Percentiles rank a stretch among this genome's conserved stretches.
Conservation (phyloP, 2,329 filamentous ascomycete species). For the Calonectria ilicicola region DNA sequence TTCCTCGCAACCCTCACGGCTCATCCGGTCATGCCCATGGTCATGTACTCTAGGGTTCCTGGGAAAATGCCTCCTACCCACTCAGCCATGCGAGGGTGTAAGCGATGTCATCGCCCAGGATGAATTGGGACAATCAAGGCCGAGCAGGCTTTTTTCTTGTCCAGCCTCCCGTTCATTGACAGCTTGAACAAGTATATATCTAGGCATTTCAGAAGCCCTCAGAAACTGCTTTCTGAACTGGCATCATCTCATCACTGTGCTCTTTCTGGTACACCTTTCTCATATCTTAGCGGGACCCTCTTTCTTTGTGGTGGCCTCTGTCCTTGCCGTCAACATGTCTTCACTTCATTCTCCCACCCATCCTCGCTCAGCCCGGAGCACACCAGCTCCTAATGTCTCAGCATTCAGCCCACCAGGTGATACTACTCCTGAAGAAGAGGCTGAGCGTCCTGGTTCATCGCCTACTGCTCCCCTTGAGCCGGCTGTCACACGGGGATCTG, state of each 20-base stretch:
- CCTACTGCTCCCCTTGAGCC: slow-evolving; percentile 24
- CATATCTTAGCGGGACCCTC: background rate
- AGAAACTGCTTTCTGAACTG: background rate
- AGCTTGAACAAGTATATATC: slow-evolving; percentile 34
- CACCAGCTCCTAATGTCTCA: slow-evolving; percentile 32
- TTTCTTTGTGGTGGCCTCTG: background rate
- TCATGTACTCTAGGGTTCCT: slow-evolving; percentile 25
- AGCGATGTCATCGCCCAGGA: slow-evolving; percentile 42
- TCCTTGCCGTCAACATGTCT: slow-evolving; percentile 30
- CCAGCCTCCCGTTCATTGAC: background rate
- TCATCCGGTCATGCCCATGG: slow-evolving; percentile 14
- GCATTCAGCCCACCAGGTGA: slow-evolving; percentile 33
- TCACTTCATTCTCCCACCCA: slow-evolving; percentile 30
- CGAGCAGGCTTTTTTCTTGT: slow-evolving; percentile 17
- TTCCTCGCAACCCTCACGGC: slow-evolving; percentile 24
- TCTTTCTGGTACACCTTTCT: background rate
- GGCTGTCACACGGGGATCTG: slow-evolving; percentile 22
- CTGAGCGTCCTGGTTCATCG: slow-evolving; percentile 26
- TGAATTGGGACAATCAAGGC: slow-evolving; percentile 35
- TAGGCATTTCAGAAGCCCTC: slow-evolving; percentile 5
- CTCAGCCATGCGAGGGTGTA: slow-evolving; percentile 17
- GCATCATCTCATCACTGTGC: background rate
- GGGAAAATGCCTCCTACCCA: slow-evolving; percentile 32
- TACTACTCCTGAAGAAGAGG: slow-evolving; percentile 20
- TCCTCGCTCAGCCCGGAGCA: slow-evolving; percentile 40